phyloP scores from a whole-genome alignment of 257 asterid species.

The Ilex asprella region DNA sequence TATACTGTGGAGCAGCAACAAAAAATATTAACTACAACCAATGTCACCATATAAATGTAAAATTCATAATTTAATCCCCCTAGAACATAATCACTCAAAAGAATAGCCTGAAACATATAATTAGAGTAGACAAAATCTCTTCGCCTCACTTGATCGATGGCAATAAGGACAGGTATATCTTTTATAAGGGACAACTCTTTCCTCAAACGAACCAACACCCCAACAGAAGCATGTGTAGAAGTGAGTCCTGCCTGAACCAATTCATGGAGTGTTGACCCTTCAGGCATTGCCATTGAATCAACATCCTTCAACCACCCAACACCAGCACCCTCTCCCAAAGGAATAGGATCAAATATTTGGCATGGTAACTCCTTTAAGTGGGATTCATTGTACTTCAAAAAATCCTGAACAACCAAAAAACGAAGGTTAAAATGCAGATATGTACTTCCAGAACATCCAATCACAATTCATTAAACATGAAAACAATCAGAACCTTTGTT shows the following conservation, averaged over 20 bases:
- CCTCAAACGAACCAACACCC: conserved; percentile 85
- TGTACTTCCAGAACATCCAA: conserved; percentile 5
- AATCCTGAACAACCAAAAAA: conserved; percentile 45
- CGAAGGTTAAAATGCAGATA: conserved; percentile 12
- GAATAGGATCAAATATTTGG: conserved; percentile 62
- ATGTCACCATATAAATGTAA: conserved; percentile 8
- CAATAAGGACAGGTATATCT: conserved; percentile 83
- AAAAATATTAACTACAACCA: conserved; percentile 13
- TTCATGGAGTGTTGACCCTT: conserved; percentile 61
- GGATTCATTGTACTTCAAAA: conserved; percentile 63
- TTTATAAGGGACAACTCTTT: conserved; percentile 76
- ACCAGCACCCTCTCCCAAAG: conserved; percentile 94
- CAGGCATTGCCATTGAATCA: conserved; percentile 53
- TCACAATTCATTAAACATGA: not conserved
- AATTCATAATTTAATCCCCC: conserved; percentile 12
- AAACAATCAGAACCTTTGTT: not conserved
- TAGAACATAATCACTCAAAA: not conserved
- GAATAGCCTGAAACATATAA: conserved; percentile 2
- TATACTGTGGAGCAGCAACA: conserved; percentile 57
- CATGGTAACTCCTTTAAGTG: conserved; percentile 58
- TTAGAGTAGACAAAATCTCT: conserved; percentile 3
- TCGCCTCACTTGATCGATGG: conserved; percentile 80
- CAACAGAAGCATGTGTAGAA: conserved; percentile 80
- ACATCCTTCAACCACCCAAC: conserved; percentile 70
- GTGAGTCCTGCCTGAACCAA: conserved; percentile 67